A percentile compares a stretch with the other conserved stretches of the same genome.
These are phyloP conservation scores for Suillus paluster DNA, from an alignment of 768 basidiomycete species.

Conservation along the genomic window DNA sequence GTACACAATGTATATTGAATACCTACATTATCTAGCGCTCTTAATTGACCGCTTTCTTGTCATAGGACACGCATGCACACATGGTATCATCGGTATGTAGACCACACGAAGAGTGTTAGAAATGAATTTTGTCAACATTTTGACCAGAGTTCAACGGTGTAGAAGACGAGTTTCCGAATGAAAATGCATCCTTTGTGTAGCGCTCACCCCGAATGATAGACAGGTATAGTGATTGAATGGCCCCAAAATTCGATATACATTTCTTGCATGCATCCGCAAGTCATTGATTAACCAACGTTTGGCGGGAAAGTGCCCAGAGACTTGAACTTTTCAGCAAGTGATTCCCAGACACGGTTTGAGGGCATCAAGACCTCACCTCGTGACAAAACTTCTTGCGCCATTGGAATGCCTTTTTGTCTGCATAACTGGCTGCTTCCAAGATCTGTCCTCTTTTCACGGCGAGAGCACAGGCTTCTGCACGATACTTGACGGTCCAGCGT, in stretches of 20 bases:
- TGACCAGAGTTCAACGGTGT: neutral
- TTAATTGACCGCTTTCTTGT: neutral
- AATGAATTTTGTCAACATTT: neutral
- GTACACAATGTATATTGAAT: too few relatives aligned
- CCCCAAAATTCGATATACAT: neutral
- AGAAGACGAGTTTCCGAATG: too few relatives aligned
- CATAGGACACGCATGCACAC: neutral
- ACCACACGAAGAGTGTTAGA: too few relatives aligned
- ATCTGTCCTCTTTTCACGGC: conserved; percentile 43
- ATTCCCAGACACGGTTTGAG: neutral
- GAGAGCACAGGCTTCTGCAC: conserved; percentile 57
- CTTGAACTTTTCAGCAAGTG: neutral
- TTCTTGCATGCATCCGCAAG: neutral
- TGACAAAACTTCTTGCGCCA: conserved; percentile 65
- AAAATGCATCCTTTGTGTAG: neutral
- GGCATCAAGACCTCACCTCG: conserved; percentile 36
- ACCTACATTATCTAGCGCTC: neutral
- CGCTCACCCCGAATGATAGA: neutral
- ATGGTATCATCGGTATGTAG: too few relatives aligned
- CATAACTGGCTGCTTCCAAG: conserved; percentile 37
- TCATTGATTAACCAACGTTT: neutral
- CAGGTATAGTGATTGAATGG: neutral
- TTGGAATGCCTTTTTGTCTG: conserved; percentile 47
- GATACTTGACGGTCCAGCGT: conserved; percentile 51
- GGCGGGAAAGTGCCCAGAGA: neutral